phyloP scores from a whole-genome alignment of 495 filamentous ascomycete genomes.

The Geopyxis carbonaria region DNA sequence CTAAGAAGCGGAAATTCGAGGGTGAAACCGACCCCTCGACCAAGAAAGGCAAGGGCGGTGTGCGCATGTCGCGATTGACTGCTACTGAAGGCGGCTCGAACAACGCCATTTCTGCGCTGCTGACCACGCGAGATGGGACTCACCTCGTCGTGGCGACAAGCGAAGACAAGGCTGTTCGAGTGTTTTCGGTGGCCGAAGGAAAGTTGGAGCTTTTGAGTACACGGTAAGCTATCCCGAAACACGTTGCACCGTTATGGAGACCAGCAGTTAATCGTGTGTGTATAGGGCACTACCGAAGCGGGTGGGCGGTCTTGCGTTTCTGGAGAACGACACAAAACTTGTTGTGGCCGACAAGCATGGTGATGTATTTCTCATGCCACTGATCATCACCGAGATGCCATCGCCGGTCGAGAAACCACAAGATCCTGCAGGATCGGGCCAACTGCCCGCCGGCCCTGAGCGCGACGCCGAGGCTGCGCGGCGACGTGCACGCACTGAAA shows the following conservation, averaged over 20 bases:
- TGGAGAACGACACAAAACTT: constrained; percentile 49
- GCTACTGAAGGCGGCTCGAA: background rate
- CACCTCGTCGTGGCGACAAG: constrained; percentile 62
- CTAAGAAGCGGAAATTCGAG: constrained; percentile 17
- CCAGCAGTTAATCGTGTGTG: constrained; percentile 1
- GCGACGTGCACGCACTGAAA: constrained; percentile 23
- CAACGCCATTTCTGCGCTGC: constrained; percentile 15
- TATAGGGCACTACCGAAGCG: constrained; percentile 73
- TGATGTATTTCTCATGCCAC: constrained; percentile 79
- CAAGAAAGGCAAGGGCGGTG: background rate
- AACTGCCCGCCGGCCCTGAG: constrained; percentile 6
- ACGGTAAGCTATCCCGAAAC: constrained; percentile 35
- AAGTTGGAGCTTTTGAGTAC: constrained; percentile 49
- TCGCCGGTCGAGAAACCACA: background rate
- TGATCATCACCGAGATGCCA: constrained; percentile 32
- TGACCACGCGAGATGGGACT: constrained; percentile 36
- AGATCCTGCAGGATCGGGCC: constrained; percentile 4
- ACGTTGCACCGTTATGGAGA: background rate
- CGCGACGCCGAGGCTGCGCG: constrained; percentile 13
- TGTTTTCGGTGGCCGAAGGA: constrained; percentile 51
- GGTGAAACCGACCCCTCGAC: constrained; percentile 2
- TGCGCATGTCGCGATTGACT: background rate
- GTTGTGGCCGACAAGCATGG: constrained; percentile 86
- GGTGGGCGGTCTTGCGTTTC: constrained; percentile 54
- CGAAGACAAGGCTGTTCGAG: constrained; percentile 79